These are phyloP conservation scores for Skeletonema marinoi DNA, from an alignment of 108 stramenopile species.

Conservation along the genomic window DNA sequence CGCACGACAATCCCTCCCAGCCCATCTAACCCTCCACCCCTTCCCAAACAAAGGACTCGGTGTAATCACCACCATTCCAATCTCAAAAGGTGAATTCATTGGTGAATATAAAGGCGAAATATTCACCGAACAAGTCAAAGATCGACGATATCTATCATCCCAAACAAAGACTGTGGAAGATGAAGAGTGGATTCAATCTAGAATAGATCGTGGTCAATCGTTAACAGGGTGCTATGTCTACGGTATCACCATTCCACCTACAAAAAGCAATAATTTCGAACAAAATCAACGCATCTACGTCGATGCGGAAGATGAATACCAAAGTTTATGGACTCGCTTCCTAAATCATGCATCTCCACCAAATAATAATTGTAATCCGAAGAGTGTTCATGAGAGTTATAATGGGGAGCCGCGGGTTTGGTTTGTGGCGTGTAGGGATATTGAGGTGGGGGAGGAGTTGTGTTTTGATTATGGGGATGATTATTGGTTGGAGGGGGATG, in stretches of 20 bases:
- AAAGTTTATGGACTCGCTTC: slow-evolving; percentile 53
- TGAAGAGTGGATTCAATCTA: slow-evolving; percentile 45
- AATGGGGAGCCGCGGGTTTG: slow-evolving; percentile 67
- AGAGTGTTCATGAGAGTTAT: slow-evolving; percentile 44
- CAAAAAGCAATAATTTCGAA: not conserved
- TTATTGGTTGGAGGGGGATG: slow-evolving; percentile 71
- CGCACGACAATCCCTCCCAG: slow-evolving; percentile 43
- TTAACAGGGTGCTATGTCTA: slow-evolving; percentile 51
- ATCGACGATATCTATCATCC: slow-evolving; percentile 47
- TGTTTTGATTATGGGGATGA: slow-evolving; percentile 88
- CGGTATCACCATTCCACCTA: slow-evolving; percentile 26
- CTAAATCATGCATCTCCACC: slow-evolving; percentile 52
- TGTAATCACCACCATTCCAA: slow-evolving; percentile 16
- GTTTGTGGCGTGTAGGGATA: slow-evolving; percentile 71
- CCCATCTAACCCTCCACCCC: slow-evolving; percentile 22
- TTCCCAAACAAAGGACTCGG: slow-evolving; percentile 48
- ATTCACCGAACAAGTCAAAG: slow-evolving; percentile 39
- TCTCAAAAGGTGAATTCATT: slow-evolving; percentile 25
- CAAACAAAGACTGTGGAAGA: slow-evolving; percentile 34
- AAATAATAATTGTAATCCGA: slow-evolving; percentile 34
- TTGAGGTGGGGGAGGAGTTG: slow-evolving; percentile 81
- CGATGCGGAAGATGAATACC: slow-evolving; percentile 59
- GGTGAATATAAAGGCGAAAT: slow-evolving; percentile 61
- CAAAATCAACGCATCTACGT: slow-evolving; percentile 27
- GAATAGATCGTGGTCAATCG: slow-evolving; percentile 41